Conservation (phyloP, 805 yeast genomes). For the Yamadazyma sp. region DNA sequence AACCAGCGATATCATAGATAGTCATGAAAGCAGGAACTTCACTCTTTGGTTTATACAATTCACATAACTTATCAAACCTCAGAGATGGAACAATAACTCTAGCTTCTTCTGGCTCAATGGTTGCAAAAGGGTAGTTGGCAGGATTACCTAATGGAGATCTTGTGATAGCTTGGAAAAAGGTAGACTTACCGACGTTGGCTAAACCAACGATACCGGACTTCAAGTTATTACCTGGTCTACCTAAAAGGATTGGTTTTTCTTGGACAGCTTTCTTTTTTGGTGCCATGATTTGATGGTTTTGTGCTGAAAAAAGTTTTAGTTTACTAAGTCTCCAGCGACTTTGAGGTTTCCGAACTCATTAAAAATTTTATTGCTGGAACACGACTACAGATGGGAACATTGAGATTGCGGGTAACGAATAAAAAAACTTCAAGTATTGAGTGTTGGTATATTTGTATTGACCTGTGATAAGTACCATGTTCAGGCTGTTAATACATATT, state of each 20-base stretch:
- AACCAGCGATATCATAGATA: slow-evolving; percentile 95
- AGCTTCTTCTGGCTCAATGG: slow-evolving; percentile 98
- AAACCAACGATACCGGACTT: slow-evolving; percentile 87
- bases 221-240: slow-evolving; percentile 63
- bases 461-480: neutral
- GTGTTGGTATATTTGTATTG: neutral
- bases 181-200: slow-evolving; percentile 94
- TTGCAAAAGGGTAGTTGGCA: slow-evolving; percentile 97
- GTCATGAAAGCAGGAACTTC: slow-evolving; percentile 92
- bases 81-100: slow-evolving; percentile 91
- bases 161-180: slow-evolving; percentile 96
- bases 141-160: slow-evolving; percentile 92
- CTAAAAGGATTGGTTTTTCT: slow-evolving; percentile 74
- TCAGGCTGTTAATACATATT: slow-evolving; percentile 1
- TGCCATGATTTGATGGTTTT: slow-evolving; percentile 62
- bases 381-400: slow-evolving; percentile 6
- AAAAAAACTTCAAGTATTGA: neutral
- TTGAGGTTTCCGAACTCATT: slow-evolving; percentile 7
- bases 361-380: slow-evolving; percentile 11
- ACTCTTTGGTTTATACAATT: slow-evolving; percentile 77
- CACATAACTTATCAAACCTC: slow-evolving; percentile 74
- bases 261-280: slow-evolving; percentile 66
- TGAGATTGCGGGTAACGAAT: slow-evolving; percentile 10
- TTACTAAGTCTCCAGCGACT: neutral
- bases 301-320: no score